Conservation (phyloP, 1,284 basidiomycete genomes). For the Ustilago shanxiensis region DNA sequence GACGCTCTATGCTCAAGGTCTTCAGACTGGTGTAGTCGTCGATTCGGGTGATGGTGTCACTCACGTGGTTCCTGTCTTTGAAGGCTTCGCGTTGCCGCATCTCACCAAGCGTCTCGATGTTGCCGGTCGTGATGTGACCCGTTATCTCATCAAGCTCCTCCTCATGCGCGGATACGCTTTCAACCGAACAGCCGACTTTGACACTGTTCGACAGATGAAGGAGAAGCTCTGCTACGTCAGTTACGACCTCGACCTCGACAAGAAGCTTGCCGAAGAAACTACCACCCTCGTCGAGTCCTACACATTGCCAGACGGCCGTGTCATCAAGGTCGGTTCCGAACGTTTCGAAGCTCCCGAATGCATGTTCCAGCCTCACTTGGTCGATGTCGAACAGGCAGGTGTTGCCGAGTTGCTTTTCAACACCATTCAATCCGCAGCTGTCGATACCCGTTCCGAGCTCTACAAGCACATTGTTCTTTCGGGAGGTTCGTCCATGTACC, state of each 20-base stretch:
- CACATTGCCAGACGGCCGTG: constrained; percentile 95
- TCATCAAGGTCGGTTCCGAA: constrained; percentile 97
- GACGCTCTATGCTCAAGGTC: constrained; percentile 95
- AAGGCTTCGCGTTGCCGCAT: constrained; percentile 94
- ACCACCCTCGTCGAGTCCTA: constrained; percentile 96
- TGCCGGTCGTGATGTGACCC: constrained; percentile 96
- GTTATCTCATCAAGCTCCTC: constrained; percentile 97
- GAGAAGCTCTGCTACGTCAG: constrained; percentile 97
- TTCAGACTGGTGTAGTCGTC: constrained; percentile 97
- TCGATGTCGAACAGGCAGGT: constrained; percentile 96
- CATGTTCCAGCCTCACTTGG: constrained; percentile 99
- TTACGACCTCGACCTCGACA: constrained; percentile 95
- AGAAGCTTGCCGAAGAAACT: constrained; percentile 93
- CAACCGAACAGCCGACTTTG: constrained; percentile 98
- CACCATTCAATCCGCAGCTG: constrained; percentile 91
- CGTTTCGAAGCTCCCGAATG: constrained; percentile 99
- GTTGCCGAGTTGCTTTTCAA: constrained; percentile 97
- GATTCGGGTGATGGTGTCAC: constrained; percentile 99
- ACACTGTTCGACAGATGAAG: constrained; percentile 98
- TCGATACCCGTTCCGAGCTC: constrained; percentile 89
- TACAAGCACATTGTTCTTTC: constrained; percentile 99
- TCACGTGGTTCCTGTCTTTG: constrained; percentile 98
- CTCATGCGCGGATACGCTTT: constrained; percentile 99
- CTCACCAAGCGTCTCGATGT: constrained; percentile 90
- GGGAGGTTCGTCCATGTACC: constrained; percentile 95